Percentiles rank a stretch among this genome's conserved stretches.
phyloP scores from a whole-genome alignment of 441 rosid species.

The Theobroma grandiflorum region DNA sequence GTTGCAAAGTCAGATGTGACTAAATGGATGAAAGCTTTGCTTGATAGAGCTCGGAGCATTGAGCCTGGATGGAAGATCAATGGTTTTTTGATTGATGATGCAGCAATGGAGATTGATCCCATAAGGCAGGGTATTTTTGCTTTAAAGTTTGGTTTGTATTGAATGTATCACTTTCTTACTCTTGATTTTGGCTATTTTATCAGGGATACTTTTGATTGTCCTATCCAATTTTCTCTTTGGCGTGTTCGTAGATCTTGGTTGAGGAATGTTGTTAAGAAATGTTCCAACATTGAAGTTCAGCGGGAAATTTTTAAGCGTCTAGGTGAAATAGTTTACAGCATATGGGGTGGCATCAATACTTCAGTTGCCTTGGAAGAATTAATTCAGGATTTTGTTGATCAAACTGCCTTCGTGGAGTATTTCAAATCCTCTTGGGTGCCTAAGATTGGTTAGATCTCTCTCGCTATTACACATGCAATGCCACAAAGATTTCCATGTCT shows the following conservation, averaged over 20 bases:
- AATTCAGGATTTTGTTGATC: slow-evolving; percentile 78
- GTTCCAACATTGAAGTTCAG: slow-evolving; percentile 69
- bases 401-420: slow-evolving; percentile 74
- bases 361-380: slow-evolving; percentile 64
- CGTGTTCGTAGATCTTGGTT: slow-evolving; percentile 96
- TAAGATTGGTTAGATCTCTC: slow-evolving; percentile 76
- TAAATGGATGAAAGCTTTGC: slow-evolving; percentile 89
- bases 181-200: slow-evolving; percentile 30
- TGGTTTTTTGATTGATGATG: slow-evolving; percentile 90
- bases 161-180: slow-evolving; percentile 26
- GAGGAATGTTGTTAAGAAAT: slow-evolving; percentile 79
- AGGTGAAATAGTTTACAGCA: slow-evolving; percentile 69
- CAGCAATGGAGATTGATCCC: slow-evolving; percentile 92
- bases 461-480: slow-evolving; percentile 6
- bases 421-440: slow-evolving; percentile 86
- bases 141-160: slow-evolving; percentile 25
- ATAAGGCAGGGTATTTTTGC: slow-evolving; percentile 59
- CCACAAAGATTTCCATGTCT: slow-evolving; percentile 2
- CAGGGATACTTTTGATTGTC: slow-evolving; percentile 90
- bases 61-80: slow-evolving; percentile 85
- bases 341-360: slow-evolving; percentile 68
- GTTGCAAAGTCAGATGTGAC: slow-evolving; percentile 80
- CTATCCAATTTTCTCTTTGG: slow-evolving; percentile 89
- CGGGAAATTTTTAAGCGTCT: slow-evolving; percentile 80
- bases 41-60: slow-evolving; percentile 61